Base-by-base conservation (phyloP, 2,329 filamentous ascomycete species). In the Pyrenochaeta sp. region DNA sequence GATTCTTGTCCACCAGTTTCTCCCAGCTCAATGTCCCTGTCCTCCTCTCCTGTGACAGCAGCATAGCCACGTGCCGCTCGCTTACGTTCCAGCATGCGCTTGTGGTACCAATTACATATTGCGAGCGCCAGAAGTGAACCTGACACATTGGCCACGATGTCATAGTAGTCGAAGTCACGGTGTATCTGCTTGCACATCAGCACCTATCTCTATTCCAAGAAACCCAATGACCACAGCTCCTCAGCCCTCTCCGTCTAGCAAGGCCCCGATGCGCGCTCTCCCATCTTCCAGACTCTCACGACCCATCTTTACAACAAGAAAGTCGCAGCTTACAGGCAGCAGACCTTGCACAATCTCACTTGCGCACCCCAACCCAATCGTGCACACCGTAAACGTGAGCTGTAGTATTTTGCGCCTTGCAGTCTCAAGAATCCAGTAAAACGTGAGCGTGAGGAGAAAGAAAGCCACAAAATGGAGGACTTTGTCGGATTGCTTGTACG, bases 341-440 rank as follows among this genome's bases (percentile, higher is more conserved):
- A 93, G 80, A 52, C 84, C 87, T 79, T 94, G 91, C 5, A 92
- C 78, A 65, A 94, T 85, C 75, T 94, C 91, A 63, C 89, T 92
- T 50, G 90, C 91, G 60, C 93, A 79, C 46, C 89, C 89, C 2
- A 93, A 83, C 78, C 81, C 80, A 42, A 90, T 79, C 5, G 93
- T 96, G 80, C 92, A 96, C 59, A 92, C 83, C 24, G 92, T 76
- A 27, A 97, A 81, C 13, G 93, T 96, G 64, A 97, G 81, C 78
- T 99, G 90, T 48, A 97, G 82, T 22, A 88, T 90, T 67, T 94
- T 91, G 50, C 94, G 89, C 62, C 95, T 91, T 62, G 89, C 90
- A 51, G 93, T 96, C 77, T 99, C 95, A 69, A 97, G 81, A 74
- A 97, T 91, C 93, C 95, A 99, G 86, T 99, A 99, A 84, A 98